These are phyloP conservation scores for Geum urbanum DNA, from an alignment of 306 rosid genomes.

Conservation along the genomic window DNA sequence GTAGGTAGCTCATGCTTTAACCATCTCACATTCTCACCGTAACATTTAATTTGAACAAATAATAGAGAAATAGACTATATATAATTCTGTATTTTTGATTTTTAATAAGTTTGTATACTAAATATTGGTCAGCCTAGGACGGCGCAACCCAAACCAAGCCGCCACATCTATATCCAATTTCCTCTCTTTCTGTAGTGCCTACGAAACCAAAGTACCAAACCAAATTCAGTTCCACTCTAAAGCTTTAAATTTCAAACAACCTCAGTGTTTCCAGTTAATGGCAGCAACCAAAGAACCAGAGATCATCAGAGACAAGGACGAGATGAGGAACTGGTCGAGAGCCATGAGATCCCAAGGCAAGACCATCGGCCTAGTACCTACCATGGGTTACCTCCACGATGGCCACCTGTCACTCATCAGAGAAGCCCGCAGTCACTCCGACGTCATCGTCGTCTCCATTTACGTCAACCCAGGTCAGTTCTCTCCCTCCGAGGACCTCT, in stretches of 20 bases:
- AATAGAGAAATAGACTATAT: too few relatives aligned
- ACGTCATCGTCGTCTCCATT: conserved; percentile 64
- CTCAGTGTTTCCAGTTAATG: conserved; percentile 31
- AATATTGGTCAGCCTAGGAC: neutral
- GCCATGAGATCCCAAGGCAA: conserved; percentile 66
- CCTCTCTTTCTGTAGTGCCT: neutral
- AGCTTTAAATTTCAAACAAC: neutral
- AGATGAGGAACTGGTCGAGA: conserved; percentile 80
- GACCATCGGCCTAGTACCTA: conserved; percentile 62
- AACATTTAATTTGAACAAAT: too few relatives aligned
- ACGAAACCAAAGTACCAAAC: neutral
- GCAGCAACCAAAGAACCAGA: conserved; percentile 34
- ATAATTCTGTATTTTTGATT: too few relatives aligned
- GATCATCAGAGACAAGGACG: conserved; percentile 48
- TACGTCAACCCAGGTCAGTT: conserved; percentile 90
- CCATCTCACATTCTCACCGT: too few relatives aligned
- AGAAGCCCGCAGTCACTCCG: conserved; percentile 47
- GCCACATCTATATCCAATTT: neutral
- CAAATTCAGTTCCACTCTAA: neutral
- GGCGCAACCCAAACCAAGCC: neutral
- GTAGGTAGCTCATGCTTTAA: too few relatives aligned
- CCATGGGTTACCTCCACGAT: conserved; percentile 84
- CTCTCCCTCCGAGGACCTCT: conserved; percentile 76
- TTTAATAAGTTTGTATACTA: too few relatives aligned
- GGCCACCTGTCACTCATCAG: conserved; percentile 72